phyloP scores from a whole-genome alignment of 2,329 filamentous ascomycete species.

The Lasiodiplodia sp. region DNA sequence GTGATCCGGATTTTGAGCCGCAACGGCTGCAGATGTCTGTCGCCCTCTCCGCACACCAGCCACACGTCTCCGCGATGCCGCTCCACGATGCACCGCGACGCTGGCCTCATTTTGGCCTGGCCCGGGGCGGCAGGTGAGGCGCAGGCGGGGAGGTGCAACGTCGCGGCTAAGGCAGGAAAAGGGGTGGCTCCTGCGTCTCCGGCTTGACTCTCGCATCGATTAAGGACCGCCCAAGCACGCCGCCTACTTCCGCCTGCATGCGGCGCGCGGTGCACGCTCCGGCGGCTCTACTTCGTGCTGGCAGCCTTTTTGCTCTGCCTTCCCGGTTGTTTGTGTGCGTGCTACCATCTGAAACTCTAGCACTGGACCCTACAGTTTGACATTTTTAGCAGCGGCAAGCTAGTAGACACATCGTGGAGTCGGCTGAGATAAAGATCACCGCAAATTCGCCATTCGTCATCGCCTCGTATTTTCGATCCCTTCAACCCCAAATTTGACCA shows the following conservation, averaged over 20 bases:
- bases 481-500: neutral
- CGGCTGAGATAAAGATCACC: conserved; percentile 1
- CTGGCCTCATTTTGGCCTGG: neutral
- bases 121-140: neutral
- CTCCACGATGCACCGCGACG: neutral
- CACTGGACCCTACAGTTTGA: neutral
- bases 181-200: conserved; percentile 7
- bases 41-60: neutral
- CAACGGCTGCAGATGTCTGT: neutral
- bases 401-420: neutral
- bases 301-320: neutral
- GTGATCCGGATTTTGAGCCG: neutral
- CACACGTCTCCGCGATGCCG: neutral
- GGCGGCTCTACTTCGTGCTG: neutral
- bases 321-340: neutral
- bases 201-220: neutral
- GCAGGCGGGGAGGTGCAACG: conserved; percentile 3
- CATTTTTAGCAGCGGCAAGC: conserved; percentile 1
- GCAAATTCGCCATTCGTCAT: conserved; percentile 5
- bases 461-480: neutral
- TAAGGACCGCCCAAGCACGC: conserved; percentile 8
- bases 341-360: neutral
- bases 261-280: neutral
- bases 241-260: neutral
- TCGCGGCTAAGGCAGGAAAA: neutral